Base-by-base conservation (phyloP, 345 rosid species). In the Geranium brycei region DNA sequence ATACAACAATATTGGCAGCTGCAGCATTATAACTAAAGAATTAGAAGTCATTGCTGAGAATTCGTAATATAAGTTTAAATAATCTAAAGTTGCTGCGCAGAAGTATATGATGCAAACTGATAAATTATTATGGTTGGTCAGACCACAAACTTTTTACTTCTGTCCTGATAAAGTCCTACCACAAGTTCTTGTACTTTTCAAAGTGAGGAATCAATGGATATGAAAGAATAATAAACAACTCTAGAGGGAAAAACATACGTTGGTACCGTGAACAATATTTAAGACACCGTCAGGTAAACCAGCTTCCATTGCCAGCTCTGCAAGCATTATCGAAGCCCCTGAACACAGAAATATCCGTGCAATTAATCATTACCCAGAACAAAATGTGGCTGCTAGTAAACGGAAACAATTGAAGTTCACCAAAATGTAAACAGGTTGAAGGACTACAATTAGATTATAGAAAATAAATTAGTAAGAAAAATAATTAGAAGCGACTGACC, bases 301-400 rank as follows among this genome's bases (percentile, higher is more conserved):
- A 64, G 99, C 97, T 79, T 92, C 96, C 86, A 83, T 86, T 58
- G 97, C 96, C 66, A 92, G 75, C 70, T 92, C 97, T 0, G 99
- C 97, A 73, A 92, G 93, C 62, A 87, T 76, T 19, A 87, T 72
- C 53, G 99, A 90, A 65, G 95, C 99, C 77, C 99, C 99, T 92
- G 79, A 68, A 66, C 68, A 65, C 58, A 31, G 67, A 47, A 56
- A 17, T n/a, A 68, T n/a, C 28, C 15, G 4, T 57, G 62, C 60
- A 16, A 17, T 35, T 35, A 35, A 7, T 35, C 41, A 1, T 35
- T 35, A 35, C 28, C 28, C 28, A 23, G 28, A 23, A 23, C 28
- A 23, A 23, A 23, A 23, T 23, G 28, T 35, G 41, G 41, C 41
- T 35, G 10, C 41, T 7, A 35, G 10, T 35, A 35, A 35, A 35